phyloP scores from a whole-genome alignment of 441 rosid species.

The Isatis lusitanica region DNA sequence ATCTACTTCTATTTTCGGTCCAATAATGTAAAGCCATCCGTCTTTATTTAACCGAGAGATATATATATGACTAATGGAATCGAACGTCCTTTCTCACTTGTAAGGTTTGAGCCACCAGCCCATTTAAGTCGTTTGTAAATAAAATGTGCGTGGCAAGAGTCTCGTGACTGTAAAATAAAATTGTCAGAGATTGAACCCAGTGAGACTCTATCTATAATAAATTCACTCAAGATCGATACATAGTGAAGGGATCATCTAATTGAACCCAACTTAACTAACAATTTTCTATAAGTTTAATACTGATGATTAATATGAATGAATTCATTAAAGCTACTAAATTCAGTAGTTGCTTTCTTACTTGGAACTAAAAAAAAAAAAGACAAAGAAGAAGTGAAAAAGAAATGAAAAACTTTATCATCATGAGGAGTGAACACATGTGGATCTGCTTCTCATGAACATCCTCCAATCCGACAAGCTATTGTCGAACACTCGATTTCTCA shows the following conservation, averaged over 20 bases:
- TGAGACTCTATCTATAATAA: too few species aligned
- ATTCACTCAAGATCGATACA: too few species aligned
- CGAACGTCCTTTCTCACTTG: too few species aligned
- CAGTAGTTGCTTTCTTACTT: conserved; percentile 7
- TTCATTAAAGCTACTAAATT: neutral
- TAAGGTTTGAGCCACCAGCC: too few species aligned
- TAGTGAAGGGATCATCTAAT: neutral
- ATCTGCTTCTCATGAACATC: conserved; percentile 48
- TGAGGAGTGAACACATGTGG: conserved; percentile 58
- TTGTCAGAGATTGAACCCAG: too few species aligned
- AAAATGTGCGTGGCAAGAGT: too few species aligned
- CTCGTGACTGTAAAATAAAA: too few species aligned
- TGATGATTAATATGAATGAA: neutral
- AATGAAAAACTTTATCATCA: conserved; percentile 3
- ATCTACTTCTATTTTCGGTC: too few species aligned
- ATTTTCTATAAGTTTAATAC: neutral
- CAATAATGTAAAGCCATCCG: too few species aligned
- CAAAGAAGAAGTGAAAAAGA: neutral
- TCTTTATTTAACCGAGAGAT: too few species aligned
- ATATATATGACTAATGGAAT: too few species aligned
- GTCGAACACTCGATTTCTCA: conserved; percentile 56
- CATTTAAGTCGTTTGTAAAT: too few species aligned
- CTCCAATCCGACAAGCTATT: conserved; percentile 39
- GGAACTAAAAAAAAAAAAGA: neutral
- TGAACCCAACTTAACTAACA: neutral